phyloP scores from a whole-genome alignment of 1,139 yeast genomes.

The Protomyces inundatus region DNA sequence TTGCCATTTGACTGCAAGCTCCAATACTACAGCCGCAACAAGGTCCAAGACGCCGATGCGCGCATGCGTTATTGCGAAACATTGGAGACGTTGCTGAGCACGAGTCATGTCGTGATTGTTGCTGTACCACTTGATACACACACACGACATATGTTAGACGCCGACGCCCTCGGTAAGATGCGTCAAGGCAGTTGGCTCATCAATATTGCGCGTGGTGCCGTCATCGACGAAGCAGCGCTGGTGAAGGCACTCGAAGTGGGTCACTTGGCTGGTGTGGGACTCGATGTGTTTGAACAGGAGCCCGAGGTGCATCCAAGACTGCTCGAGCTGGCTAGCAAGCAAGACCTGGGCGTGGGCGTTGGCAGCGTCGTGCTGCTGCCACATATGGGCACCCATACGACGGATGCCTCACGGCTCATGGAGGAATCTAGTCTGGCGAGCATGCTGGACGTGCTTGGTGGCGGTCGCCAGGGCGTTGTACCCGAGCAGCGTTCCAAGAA shows the following conservation, averaged over 20 bases:
- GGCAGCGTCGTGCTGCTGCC: slow-evolving; percentile 52
- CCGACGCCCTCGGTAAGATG: slow-evolving; percentile 51
- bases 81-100: slow-evolving; percentile 51
- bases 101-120: slow-evolving; percentile 56
- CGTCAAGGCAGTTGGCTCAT: slow-evolving; percentile 60
- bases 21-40: slow-evolving; percentile 49
- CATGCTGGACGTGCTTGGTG: slow-evolving; percentile 30
- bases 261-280: slow-evolving; percentile 62
- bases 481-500: slow-evolving; percentile 5
- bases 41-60: slow-evolving; percentile 48
- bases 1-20: slow-evolving; percentile 61
- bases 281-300: slow-evolving; percentile 74
- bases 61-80: slow-evolving; percentile 50
- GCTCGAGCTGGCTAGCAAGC: background rate
- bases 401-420: slow-evolving; percentile 52
- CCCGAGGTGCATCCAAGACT: slow-evolving; percentile 8
- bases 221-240: slow-evolving; percentile 58
- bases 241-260: slow-evolving; percentile 58
- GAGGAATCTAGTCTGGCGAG: slow-evolving; percentile 51
- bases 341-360: background rate
- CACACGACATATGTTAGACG: slow-evolving; percentile 57
- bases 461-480: slow-evolving; percentile 14
- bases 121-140: slow-evolving; percentile 57
- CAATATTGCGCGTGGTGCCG: slow-evolving; percentile 70
- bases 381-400: slow-evolving; percentile 75